Percentiles rank a stretch among this genome's conserved stretches.
Conservation (phyloP, 345 rosid species). For the Eucalyptus curtisii region DNA sequence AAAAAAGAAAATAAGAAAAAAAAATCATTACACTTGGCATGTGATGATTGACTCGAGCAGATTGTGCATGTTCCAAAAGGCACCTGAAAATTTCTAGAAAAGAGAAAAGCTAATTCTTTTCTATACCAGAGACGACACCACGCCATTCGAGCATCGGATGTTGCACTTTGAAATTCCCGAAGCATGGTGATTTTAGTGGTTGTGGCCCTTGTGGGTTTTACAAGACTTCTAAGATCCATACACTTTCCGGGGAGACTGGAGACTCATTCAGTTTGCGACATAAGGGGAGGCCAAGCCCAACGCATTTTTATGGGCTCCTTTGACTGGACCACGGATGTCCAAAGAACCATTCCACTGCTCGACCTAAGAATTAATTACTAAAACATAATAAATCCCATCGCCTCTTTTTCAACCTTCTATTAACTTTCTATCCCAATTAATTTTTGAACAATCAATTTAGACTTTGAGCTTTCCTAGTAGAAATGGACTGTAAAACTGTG, state of each 20-base stretch:
- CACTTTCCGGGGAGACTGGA: neutral
- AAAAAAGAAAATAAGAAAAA: neutral
- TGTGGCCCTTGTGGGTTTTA: neutral
- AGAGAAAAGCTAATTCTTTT: neutral
- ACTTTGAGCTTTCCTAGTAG: neutral
- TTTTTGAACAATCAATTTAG: neutral
- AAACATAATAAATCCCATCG: neutral
- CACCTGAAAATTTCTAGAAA: neutral
- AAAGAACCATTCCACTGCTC: neutral
- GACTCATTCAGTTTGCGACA: neutral
- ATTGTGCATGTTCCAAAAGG: neutral
- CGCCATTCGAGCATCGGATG: neutral
- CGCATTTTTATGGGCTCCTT: neutral
- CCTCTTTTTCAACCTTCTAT: neutral
- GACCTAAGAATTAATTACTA: neutral
- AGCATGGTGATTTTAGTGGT: neutral
- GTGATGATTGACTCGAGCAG: neutral
- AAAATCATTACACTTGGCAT: accelerated
- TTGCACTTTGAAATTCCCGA: neutral
- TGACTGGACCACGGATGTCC: neutral
- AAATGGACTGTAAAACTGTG: neutral
- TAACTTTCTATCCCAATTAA: neutral
- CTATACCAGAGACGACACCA: neutral
- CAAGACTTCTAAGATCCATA: neutral
- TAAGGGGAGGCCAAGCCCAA: neutral